phyloP scores from a whole-genome alignment of 2,329 filamentous ascomycete species.

The Nigrospora sphaerica region DNA sequence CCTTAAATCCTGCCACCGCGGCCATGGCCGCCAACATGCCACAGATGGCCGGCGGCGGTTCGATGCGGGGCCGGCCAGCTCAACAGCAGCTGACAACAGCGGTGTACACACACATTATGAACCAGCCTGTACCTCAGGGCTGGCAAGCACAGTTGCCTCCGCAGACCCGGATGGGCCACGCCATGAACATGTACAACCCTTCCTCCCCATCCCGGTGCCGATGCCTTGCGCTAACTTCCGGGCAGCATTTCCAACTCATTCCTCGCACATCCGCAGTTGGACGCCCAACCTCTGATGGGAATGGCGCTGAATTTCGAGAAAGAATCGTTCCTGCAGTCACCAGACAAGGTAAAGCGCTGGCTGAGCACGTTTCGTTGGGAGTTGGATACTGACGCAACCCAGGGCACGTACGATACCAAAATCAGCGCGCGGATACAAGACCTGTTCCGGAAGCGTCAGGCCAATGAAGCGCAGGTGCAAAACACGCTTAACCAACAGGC shows the following conservation, averaged over 20 bases:
- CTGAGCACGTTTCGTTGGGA: too few relatives aligned
- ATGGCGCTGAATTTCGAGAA: constrained; percentile 40
- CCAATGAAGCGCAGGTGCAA: constrained; percentile 40
- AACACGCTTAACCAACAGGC: constrained; percentile 40
- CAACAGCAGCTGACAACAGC: constrained; percentile 31
- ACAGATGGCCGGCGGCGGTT: constrained; percentile 43
- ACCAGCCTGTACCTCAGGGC: constrained; percentile 12
- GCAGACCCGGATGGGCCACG: constrained; percentile 23
- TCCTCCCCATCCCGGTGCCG: too few relatives aligned
- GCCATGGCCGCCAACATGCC: constrained; percentile 56
- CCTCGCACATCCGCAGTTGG: constrained; percentile 34
- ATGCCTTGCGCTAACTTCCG: not conserved
- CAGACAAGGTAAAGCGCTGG: constrained; percentile 37
- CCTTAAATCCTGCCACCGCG: constrained; percentile 18
- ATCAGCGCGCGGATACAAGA: constrained; percentile 40
- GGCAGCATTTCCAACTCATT: constrained; percentile 44
- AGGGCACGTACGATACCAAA: constrained; percentile 44
- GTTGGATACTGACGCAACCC: not conserved
- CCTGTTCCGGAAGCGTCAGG: constrained; percentile 42
- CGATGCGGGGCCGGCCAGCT: constrained; percentile 34
- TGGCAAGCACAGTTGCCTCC: constrained; percentile 26
- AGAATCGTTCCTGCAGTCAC: constrained; percentile 35
- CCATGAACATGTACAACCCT: constrained; percentile 26
- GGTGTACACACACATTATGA: constrained; percentile 28
- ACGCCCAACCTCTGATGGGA: constrained; percentile 32